Conservation (phyloP, 139 green algal genomes). For the Choricystis sp. region DNA sequence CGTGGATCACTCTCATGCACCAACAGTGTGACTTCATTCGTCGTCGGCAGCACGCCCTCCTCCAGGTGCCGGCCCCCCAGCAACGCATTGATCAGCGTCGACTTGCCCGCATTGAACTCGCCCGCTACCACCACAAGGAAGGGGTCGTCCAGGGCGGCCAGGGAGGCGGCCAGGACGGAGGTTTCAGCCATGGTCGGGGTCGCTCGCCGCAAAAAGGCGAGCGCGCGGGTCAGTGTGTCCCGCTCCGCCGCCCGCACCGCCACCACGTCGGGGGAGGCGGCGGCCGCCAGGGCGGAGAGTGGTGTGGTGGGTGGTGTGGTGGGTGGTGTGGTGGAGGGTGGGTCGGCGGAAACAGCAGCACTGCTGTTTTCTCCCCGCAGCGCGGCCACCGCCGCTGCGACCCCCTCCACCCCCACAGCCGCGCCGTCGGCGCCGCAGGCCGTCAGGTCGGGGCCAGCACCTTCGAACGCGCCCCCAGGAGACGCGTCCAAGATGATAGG, state of each 20-base stretch:
- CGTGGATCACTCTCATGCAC: slow-evolving; percentile 27
- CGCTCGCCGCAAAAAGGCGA: slow-evolving; percentile 13
- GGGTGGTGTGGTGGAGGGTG: not conserved
- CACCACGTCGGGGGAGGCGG: not conserved
- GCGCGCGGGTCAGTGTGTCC: not conserved
- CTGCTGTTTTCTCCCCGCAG: not conserved
- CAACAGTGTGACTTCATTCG: slow-evolving; percentile 95
- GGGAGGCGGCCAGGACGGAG: slow-evolving; percentile 32
- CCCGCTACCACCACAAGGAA: slow-evolving; percentile 95
- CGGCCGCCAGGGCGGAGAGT: not conserved
- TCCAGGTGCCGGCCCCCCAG: slow-evolving; percentile 63
- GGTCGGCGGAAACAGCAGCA: not conserved
- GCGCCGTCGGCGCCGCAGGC: slow-evolving; percentile 22
- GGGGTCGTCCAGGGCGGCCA: slow-evolving; percentile 70
- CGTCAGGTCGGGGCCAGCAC: slow-evolving; percentile 2
- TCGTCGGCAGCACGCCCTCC: slow-evolving; percentile 92
- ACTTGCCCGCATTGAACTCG: slow-evolving; percentile 90
- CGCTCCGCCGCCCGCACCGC: not conserved
- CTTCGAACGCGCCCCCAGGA: not conserved
- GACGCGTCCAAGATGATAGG: slow-evolving; percentile 21
- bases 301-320: not conserved
- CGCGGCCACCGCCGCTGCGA: slow-evolving; percentile 9
- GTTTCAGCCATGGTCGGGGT: slow-evolving; percentile 33
- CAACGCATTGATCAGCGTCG: slow-evolving; percentile 83
- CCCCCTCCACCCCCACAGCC: slow-evolving; percentile 10